Percentiles rank a stretch among this genome's conserved stretches.
Evolutionary conservation across 257 asterid genomes (phyloP).

Genomic region (Petrea volubilis): DNA sequence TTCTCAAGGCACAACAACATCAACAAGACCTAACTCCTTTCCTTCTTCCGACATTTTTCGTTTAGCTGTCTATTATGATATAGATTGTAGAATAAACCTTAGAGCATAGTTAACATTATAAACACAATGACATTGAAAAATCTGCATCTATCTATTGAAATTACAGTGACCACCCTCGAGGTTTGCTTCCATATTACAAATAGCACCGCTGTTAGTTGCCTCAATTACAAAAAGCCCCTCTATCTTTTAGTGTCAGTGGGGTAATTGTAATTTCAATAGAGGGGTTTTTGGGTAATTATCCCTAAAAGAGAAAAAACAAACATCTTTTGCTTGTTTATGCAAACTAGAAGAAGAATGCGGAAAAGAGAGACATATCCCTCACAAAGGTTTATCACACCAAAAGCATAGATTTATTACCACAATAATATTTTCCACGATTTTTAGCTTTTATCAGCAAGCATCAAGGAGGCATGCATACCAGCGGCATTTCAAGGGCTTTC

Average conservation of each 20-base stretch:
- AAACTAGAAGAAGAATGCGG: not conserved
- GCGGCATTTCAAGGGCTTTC: slow-evolving; percentile 60
- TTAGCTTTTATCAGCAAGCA: not conserved
- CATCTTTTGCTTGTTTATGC: no score
- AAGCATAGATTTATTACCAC: not conserved
- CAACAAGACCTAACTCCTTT: not conserved
- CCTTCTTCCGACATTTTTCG: not conserved
- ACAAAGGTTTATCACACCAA: not conserved
- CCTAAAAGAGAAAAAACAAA: no score
- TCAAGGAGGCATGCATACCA: slow-evolving; percentile 42
- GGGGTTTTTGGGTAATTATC: no score
- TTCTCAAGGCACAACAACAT: not conserved
- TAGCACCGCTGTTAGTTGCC: no score
- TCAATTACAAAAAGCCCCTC: no score
- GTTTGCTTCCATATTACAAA: no score
- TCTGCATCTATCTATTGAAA: not conserved
- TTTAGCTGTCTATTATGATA: not conserved
- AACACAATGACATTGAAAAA: not conserved
- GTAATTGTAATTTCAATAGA: not conserved
- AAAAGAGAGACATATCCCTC: not conserved
- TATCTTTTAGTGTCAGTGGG: no score
- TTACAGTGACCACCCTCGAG: no score
- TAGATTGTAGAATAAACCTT: not conserved
- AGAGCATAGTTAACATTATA: not conserved
- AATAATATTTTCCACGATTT: not conserved